A percentile compares a stretch with the other conserved stretches of the same genome.
These are phyloP conservation scores for Mychonastes homosphaera DNA, from an alignment of 139 green algal genomes.

Conservation along the genomic window DNA sequence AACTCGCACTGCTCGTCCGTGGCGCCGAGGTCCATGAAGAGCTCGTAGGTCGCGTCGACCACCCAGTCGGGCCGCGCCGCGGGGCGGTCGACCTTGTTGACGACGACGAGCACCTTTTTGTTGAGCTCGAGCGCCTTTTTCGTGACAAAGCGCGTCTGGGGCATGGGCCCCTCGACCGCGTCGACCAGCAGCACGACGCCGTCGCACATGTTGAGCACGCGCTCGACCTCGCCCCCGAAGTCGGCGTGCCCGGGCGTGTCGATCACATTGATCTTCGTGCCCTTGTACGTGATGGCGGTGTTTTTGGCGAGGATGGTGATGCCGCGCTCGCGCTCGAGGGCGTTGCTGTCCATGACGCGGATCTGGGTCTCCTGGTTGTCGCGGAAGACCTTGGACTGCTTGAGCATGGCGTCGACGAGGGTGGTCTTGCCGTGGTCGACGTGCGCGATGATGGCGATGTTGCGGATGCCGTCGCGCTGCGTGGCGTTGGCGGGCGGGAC, in stretches of 20 bases:
- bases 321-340: constrained; percentile 92
- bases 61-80: constrained; percentile 68
- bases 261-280: constrained; percentile 97
- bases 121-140: constrained; percentile 89
- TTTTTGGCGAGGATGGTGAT: constrained; percentile 99
- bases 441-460: constrained; percentile 53
- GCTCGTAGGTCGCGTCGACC: constrained; percentile 87
- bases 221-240: constrained; percentile 98
- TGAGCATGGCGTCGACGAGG: constrained; percentile 85
- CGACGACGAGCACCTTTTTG: constrained; percentile 90
- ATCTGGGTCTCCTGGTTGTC: constrained; percentile 23
- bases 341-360: constrained; percentile 95
- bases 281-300: constrained; percentile 84
- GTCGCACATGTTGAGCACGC: constrained; percentile 99
- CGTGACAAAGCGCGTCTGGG: constrained; percentile 98
- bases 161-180: constrained; percentile 92
- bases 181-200: constrained; percentile 97
- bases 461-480: constrained; percentile 24
- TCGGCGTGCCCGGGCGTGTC: constrained; percentile 98
- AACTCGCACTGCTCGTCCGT: constrained; percentile 94
- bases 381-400: constrained; percentile 44
- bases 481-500: neutral
- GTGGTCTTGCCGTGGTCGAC: constrained; percentile 80
- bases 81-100: constrained; percentile 97
- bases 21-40: constrained; percentile 93